Base-by-base conservation (phyloP, 2,329 filamentous ascomycete genomes). In the Rutstroemia sp. region DNA sequence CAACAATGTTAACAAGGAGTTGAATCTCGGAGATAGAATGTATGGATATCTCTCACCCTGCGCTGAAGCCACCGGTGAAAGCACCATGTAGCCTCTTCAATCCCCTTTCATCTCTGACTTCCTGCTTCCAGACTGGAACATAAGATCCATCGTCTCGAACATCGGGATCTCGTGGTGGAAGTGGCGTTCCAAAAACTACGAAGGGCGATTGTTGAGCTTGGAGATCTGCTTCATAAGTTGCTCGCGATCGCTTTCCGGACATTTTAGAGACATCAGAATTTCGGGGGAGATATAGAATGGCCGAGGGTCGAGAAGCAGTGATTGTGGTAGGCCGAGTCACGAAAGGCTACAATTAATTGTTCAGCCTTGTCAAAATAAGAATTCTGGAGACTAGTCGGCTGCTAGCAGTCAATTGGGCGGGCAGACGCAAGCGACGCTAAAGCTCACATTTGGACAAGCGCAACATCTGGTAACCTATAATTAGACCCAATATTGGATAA, bases 91-190 rank as follows among this genome's bases (percentile, higher is more conserved):
- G 79, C 54, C 94, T 83, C 73, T 95, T 92, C 65, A 92, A 80
- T 16, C 94, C 94, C 63, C 85, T 85, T 69, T 96, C 94, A 73
- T 99, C 94, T 58, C 87, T 88, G 70, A 95, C 92, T 70, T 96
- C 92, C 76, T 99, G 94, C 75, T 97, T 96, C 91, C 94, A 97
- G n/a, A 96, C 74, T 0, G 94, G 94, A 16, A 96, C 82, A 69
- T 92, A 97, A 42, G 89, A 90, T 60, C 92, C 92, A 75, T 96
- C 90, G 71, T 97, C 92, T 66, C 90, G 86, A 39, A 82, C 78
- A 19, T 90, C 82, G 49, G 86, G 79, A 67, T 95, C 90, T 59
- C 83, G 75, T 3, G 88, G 82, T 1, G 91, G 91, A 16, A 99
- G 79, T 8, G 92, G 86, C 2, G 90, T 96, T 69, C 94, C 94